phyloP scores from a whole-genome alignment of 345 rosid species.

The Citrus hindsii region DNA sequence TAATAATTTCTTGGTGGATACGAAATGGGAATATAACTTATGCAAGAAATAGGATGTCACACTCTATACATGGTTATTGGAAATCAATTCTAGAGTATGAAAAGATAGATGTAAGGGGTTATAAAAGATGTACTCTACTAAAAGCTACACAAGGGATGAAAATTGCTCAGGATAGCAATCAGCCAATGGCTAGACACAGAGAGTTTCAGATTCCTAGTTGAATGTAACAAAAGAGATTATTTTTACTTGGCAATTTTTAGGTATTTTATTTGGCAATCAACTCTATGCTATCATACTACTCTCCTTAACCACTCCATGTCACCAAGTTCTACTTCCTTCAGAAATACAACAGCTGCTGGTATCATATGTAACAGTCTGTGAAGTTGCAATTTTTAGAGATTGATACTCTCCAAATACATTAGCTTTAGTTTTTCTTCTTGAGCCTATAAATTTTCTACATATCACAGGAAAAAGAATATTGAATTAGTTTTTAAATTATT shows the following conservation, averaged over 20 bases:
- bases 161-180: background rate
- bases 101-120: background rate
- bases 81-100: background rate
- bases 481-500: background rate
- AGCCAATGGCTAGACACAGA: background rate
- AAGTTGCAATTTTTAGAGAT: background rate
- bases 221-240: background rate
- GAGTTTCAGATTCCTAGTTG: background rate
- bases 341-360: background rate
- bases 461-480: no score
- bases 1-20: no score
- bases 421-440: background rate
- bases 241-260: background rate
- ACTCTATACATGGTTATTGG: background rate
- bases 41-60: background rate
- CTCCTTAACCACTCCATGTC: background rate
- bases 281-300: background rate
- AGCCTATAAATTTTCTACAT: no score
- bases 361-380: background rate
- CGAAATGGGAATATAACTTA: no score
- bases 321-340: background rate
- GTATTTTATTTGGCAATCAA: background rate
- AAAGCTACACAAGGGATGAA: background rate
- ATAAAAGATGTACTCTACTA: background rate
- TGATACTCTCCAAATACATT: background rate